These are phyloP conservation scores for Sugiyamaella sp. DNA, from an alignment of 1,139 yeast genomes.

Conservation along the genomic window DNA sequence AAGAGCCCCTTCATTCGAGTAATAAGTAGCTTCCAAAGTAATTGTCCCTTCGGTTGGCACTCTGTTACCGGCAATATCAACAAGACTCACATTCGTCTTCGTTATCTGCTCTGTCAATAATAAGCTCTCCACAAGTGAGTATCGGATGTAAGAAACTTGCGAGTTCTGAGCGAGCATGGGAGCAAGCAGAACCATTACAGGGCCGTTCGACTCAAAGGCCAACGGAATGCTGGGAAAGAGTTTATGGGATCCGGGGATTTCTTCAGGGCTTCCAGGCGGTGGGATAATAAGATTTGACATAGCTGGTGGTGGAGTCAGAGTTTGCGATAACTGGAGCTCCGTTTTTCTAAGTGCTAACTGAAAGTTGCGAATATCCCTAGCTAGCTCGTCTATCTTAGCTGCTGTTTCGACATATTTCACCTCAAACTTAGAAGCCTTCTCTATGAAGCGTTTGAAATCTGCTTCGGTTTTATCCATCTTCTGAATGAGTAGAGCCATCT, in stretches of 20 bases:
- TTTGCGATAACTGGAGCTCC: background rate
- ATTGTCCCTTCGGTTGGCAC: slow-evolving; percentile 5
- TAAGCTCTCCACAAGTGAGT: background rate
- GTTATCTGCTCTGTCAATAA: background rate
- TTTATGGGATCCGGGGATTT: too few relatives aligned
- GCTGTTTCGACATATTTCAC: too few relatives aligned
- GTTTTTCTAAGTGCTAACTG: too few relatives aligned
- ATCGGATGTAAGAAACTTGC: slow-evolving; percentile 4
- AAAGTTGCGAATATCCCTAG: too few relatives aligned
- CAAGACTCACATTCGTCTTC: background rate
- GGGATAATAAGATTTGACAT: background rate
- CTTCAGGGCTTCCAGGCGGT: background rate
- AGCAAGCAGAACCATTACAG: background rate
- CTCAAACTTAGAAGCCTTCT: too few relatives aligned
- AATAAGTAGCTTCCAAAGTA: background rate
- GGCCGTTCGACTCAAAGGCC: background rate
- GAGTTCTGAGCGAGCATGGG: slow-evolving; percentile 1
- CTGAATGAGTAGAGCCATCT: too few relatives aligned
- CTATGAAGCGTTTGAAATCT: too few relatives aligned
- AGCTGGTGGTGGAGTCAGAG: background rate
- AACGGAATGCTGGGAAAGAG: background rate
- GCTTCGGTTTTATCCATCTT: too few relatives aligned
- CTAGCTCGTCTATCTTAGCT: too few relatives aligned
- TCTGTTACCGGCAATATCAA: slow-evolving; percentile 6
- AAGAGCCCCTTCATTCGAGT: too few relatives aligned